phyloP scores from a whole-genome alignment of 768 basidiomycete genomes.

The Dioszegia hungarica region DNA sequence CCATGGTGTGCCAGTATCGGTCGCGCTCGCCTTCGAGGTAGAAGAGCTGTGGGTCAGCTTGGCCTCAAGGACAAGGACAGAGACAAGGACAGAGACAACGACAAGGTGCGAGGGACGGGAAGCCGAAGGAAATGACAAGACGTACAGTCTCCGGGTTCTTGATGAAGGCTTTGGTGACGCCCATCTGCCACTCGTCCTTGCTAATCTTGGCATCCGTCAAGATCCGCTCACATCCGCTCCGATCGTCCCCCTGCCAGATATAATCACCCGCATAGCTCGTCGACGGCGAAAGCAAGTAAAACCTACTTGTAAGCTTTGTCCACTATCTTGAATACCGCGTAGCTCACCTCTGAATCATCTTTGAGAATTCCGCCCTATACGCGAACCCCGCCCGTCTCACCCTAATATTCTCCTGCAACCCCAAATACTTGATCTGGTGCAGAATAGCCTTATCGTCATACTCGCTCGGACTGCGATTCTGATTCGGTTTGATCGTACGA shows the following conservation, averaged over 20 bases:
- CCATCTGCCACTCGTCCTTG: slow-evolving; percentile 99
- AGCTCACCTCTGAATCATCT: slow-evolving; percentile 80
- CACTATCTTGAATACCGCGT: neutral
- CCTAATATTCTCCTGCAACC: slow-evolving; percentile 95
- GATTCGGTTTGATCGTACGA: slow-evolving; percentile 97
- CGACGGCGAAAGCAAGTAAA: slow-evolving; percentile 88
- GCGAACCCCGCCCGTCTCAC: slow-evolving; percentile 97
- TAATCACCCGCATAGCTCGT: slow-evolving; percentile 99
- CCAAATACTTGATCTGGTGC: slow-evolving; percentile 98
- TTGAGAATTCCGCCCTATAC: slow-evolving; percentile 95
- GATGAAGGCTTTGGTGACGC: slow-evolving; percentile 95
- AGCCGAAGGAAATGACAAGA: no score
- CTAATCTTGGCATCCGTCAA: slow-evolving; percentile 92
- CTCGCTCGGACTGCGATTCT: slow-evolving; percentile 85
- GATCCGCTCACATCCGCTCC: slow-evolving; percentile 87
- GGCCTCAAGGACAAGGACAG: slow-evolving; percentile 1
- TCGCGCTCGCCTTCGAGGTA: slow-evolving; percentile 98
- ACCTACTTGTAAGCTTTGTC: slow-evolving; percentile 49
- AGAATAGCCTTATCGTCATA: slow-evolving; percentile 92
- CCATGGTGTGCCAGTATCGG: slow-evolving; percentile 99
- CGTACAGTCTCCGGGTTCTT: slow-evolving; percentile 96
- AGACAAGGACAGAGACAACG: no score
- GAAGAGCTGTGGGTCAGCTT: slow-evolving; percentile 65
- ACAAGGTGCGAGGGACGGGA: no score
- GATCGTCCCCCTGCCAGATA: slow-evolving; percentile 85